These are phyloP conservation scores for Ceratocystis destructans DNA, from an alignment of 2,329 filamentous ascomycete species.

Conservation along the genomic window DNA sequence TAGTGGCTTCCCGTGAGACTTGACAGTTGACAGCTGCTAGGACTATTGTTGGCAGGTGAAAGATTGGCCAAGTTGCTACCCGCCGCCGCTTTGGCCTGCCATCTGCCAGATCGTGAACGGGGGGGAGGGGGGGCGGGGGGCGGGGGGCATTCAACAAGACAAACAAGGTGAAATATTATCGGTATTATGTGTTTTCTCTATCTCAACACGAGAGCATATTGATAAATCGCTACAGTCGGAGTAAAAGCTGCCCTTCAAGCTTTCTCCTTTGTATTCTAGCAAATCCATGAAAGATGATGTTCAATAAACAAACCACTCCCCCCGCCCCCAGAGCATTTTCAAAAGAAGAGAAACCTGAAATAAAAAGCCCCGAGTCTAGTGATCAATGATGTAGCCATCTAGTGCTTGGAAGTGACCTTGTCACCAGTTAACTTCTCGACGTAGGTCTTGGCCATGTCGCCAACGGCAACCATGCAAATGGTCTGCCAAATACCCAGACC, in stretches of 20 bases:
- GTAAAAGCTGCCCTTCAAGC: neutral
- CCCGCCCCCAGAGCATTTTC: neutral
- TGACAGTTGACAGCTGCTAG: neutral
- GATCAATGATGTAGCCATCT: slow-evolving; percentile 22
- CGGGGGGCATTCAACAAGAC: neutral
- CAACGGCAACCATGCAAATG: slow-evolving; percentile 97
- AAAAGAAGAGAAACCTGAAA: neutral
- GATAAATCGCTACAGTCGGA: neutral
- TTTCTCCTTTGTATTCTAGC: neutral
- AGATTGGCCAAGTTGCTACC: too few species aligned
- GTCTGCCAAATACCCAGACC: slow-evolving; percentile 98
- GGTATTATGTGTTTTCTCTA: neutral
- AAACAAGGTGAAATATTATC: neutral
- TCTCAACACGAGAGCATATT: neutral
- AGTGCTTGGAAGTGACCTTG: slow-evolving; percentile 53
- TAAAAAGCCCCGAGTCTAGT: neutral
- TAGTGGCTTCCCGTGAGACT: neutral
- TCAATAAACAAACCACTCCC: neutral
- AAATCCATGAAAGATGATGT: neutral
- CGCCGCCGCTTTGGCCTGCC: too few species aligned
- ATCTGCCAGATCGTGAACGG: too few species aligned
- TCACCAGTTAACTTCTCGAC: slow-evolving; percentile 55
- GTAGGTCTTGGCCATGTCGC: slow-evolving; percentile 72
- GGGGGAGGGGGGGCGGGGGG: too few species aligned
- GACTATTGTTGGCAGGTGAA: neutral